Evolutionary conservation across 305 asterid genomes (phyloP), one percentile per base, ranked within the genome.

Genomic region (Salvia sclarea): DNA sequence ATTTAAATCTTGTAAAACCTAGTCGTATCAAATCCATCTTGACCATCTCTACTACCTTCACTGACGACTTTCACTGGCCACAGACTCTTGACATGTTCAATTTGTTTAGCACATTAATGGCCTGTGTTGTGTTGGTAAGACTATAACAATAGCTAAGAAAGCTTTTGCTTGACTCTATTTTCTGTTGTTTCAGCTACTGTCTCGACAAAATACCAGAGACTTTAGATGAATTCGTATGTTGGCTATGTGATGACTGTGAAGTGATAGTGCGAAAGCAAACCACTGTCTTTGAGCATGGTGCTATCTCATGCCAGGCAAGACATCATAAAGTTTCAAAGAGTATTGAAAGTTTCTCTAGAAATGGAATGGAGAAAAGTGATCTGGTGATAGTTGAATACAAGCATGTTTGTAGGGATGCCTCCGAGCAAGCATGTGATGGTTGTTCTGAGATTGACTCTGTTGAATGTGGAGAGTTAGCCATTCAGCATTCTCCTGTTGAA

Each of bases 201-300:
- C 79, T 92, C 18, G 83, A 78, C 62, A 68, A 52, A 50, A 16
- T 88, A 49, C 95, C 96, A 8, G 65, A 72, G 35, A 82, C 87
- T 4, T 18, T 58, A 21, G 89, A 86, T 69, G 97, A 88, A 77
- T 73, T 61, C 49, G 91, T 92, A 45, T 38, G 17, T 64, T 92
- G 97, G 98, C 48, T 67, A 67, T 92, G 98, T 81, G 96, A 85
- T 24, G 79, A 72, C 30, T 90, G 97, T 68, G 68, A 72, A 65
- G 59, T 4, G 24, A 69, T 37, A 70, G 57, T 21, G 37, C 73
- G 20, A 68, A 48, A 61, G 31, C 70, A 59, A 50, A 9, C 48
- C 8, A 22, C 43, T 49, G 24, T 20, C 3, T 13, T 0, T 8
- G 43, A 37, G 24, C 25, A n/a, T 59, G 38, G n/a, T 38, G 28